Percentiles rank a stretch among this genome's conserved stretches.
These are phyloP conservation scores for Chlamydomonas sp. DNA, from an alignment of 139 green algal genomes.

Conservation along the genomic window DNA sequence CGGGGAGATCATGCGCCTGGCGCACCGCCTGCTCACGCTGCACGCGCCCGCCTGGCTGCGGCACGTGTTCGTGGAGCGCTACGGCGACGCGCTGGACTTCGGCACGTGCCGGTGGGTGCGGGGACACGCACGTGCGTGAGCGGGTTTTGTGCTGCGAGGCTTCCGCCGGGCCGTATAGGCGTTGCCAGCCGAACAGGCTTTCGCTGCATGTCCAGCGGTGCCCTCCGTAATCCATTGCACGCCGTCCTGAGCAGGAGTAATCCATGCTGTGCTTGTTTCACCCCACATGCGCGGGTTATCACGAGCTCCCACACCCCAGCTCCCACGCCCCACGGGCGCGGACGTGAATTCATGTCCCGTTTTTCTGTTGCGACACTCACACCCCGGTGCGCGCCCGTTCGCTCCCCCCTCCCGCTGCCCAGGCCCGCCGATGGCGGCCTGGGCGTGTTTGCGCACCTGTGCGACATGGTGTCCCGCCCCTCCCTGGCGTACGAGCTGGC, in stretches of 20 bases:
- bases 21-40: conserved; percentile 15
- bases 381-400: background rate
- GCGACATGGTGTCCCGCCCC: conserved; percentile 22
- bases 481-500: conserved; percentile 25
- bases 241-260: too few relatives aligned
- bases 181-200: too few relatives aligned
- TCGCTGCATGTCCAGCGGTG: too few relatives aligned
- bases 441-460: conserved; percentile 28
- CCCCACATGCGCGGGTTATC: too few relatives aligned
- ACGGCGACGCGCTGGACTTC: conserved; percentile 33
- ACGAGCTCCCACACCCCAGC: too few relatives aligned
- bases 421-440: conserved; percentile 32
- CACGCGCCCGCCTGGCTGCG: conserved; percentile 31
- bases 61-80: conserved; percentile 11
- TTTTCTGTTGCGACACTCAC: background rate
- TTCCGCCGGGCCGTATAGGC: too few relatives aligned
- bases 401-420: background rate
- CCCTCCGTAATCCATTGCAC: too few relatives aligned
- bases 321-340: too few relatives aligned
- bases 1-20: conserved; percentile 32
- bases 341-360: background rate
- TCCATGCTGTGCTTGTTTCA: too few relatives aligned
- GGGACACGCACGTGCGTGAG: background rate
- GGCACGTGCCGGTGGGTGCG: conserved; percentile 20
- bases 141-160: background rate